Evolutionary conservation across 2,329 filamentous ascomycete genomes (phyloP).

Genomic region (Colletotrichum gloeosporioides): DNA sequence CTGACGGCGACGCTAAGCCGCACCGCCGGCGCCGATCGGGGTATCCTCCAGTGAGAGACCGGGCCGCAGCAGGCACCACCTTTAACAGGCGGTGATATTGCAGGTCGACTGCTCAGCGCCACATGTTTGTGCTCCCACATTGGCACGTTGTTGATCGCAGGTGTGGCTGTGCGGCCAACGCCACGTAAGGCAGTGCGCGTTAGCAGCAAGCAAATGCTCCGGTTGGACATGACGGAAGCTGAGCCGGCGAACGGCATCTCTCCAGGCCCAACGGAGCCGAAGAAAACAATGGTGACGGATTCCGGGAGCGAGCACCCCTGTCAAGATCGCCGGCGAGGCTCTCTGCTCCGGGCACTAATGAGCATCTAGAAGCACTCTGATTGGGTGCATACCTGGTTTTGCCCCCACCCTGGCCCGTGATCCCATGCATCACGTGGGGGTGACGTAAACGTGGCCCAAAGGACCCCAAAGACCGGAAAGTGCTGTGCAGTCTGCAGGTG

Average conservation of each 20-base stretch:
- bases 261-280: background rate
- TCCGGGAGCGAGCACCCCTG: background rate
- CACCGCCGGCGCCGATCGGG: background rate
- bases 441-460: conserved; percentile 13
- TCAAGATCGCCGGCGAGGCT: conserved; percentile 2
- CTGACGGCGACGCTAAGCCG: background rate
- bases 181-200: background rate
- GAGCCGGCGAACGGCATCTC: background rate
- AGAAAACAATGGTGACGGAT: background rate
- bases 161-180: background rate
- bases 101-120: background rate
- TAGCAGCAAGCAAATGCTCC: background rate
- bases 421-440: conserved; percentile 6
- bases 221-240: background rate
- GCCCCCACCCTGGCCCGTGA: background rate
- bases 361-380: background rate
- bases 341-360: background rate
- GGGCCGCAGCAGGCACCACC: background rate
- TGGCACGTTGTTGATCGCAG: background rate
- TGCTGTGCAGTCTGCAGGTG: background rate
- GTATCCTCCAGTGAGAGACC: background rate
- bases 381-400: background rate
- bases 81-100: background rate
- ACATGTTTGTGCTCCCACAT: background rate
- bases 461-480: background rate